Evolutionary conservation across 2,329 filamentous ascomycete species (phyloP).

Genomic region (Triangularia setosa): DNA sequence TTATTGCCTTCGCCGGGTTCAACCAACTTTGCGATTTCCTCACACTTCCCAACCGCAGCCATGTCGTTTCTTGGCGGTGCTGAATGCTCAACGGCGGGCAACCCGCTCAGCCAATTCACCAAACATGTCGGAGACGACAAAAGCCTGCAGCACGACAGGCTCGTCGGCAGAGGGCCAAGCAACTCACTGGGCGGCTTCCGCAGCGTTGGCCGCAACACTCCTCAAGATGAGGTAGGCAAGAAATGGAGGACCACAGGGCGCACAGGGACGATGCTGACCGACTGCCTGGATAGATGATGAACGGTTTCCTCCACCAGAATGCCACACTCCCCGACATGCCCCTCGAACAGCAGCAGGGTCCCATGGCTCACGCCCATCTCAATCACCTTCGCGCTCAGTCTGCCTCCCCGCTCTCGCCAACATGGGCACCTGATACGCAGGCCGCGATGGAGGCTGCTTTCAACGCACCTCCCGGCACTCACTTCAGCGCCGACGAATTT

Average conservation of each 20-base stretch:
- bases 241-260: neutral
- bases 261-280: neutral
- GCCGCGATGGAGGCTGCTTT: slow-evolving; percentile 69
- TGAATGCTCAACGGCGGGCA: slow-evolving; percentile 93
- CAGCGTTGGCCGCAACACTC: slow-evolving; percentile 62
- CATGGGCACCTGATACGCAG: slow-evolving; percentile 53
- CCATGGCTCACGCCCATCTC: slow-evolving; percentile 42
- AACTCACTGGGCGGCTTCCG: slow-evolving; percentile 74
- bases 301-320: slow-evolving; percentile 82
- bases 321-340: slow-evolving; percentile 54
- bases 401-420: slow-evolving; percentile 43
- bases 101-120: slow-evolving; percentile 94
- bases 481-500: slow-evolving; percentile 82
- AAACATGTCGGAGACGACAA: slow-evolving; percentile 98
- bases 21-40: neutral
- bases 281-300: slow-evolving; percentile 67
- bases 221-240: slow-evolving; percentile 64
- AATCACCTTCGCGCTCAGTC: slow-evolving; percentile 30
- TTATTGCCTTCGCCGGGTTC: neutral
- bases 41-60: neutral
- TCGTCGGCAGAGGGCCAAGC: slow-evolving; percentile 70
- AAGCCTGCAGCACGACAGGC: slow-evolving; percentile 84
- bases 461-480: slow-evolving; percentile 52
- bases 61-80: slow-evolving; percentile 97
- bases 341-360: slow-evolving; percentile 41